Evolutionary conservation across 495 filamentous ascomycete species (phyloP).

Genomic region (Penicillium bialowiezense): DNA sequence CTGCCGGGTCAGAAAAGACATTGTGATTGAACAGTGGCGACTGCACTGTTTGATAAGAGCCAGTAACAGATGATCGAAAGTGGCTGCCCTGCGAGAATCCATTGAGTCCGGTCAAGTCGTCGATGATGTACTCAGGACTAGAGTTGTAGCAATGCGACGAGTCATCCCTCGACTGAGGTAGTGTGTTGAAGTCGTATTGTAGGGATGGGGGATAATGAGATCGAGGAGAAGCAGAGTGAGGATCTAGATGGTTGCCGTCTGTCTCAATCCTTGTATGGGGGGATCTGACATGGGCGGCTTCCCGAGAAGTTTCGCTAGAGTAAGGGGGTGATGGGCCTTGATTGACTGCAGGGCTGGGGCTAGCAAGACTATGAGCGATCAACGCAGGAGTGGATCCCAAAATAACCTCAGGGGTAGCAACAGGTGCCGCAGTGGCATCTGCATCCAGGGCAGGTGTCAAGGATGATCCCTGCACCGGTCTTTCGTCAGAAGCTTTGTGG

Average conservation of each 20-base stretch:
- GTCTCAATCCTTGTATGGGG: not conserved
- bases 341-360: not conserved
- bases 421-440: not conserved
- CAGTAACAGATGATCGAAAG: conserved; percentile 6
- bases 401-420: not conserved
- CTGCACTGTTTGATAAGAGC: conserved; percentile 19
- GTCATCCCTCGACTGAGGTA: conserved; percentile 1
- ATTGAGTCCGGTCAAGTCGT: conserved; percentile 20
- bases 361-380: not conserved
- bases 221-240: not conserved
- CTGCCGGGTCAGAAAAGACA: conserved; percentile 25
- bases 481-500: not conserved
- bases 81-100: conserved; percentile 8
- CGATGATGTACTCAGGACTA: conserved; percentile 27
- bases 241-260: not conserved
- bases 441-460: not conserved
- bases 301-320: conserved; percentile 8
- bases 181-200: conserved; percentile 3
- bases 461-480: not conserved
- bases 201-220: conserved; percentile 1
- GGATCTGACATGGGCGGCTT: not conserved
- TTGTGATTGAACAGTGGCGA: conserved; percentile 25
- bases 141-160: conserved; percentile 26
- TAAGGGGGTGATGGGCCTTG: conserved; percentile 12
- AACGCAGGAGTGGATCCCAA: not conserved